phyloP scores from a whole-genome alignment of 2,329 filamentous ascomycete species.

The Claviceps sp. region DNA sequence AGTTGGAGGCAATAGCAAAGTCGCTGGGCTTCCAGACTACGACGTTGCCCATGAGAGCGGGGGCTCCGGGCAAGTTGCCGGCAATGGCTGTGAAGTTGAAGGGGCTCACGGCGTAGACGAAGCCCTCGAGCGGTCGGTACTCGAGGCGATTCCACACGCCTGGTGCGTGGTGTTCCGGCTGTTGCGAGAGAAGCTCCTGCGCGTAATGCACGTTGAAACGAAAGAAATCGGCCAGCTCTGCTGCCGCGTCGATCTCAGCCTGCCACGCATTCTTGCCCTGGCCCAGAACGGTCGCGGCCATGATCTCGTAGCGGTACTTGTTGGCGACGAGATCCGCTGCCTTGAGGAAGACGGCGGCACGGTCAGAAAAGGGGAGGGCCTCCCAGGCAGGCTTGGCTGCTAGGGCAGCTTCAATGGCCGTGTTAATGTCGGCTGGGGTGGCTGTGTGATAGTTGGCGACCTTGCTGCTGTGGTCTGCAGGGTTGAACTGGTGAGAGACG shows the following conservation, averaged over 20 bases:
- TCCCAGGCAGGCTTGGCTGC: conserved; percentile 83
- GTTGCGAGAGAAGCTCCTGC: conserved; percentile 76
- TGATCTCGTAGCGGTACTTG: conserved; percentile 94
- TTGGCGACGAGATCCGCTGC: conserved; percentile 79
- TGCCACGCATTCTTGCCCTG: conserved; percentile 99
- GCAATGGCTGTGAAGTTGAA: conserved; percentile 98
- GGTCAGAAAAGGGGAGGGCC: conserved; percentile 72
- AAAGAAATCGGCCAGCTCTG: conserved; percentile 85
- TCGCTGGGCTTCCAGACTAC: conserved; percentile 96
- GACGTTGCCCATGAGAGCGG: conserved; percentile 84
- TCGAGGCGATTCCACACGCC: conserved; percentile 89
- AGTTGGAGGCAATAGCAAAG: conserved; percentile 77
- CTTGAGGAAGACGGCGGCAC: conserved; percentile 89
- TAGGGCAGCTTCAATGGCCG: conserved; percentile 72
- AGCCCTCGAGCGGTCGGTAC: conserved; percentile 81
- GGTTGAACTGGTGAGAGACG: conserved; percentile 63
- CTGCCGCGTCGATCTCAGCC: conserved; percentile 93
- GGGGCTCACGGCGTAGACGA: conserved; percentile 85
- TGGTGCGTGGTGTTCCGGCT: conserved; percentile 69
- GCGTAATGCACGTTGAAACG: conserved; percentile 92
- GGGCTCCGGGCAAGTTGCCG: conserved; percentile 70
- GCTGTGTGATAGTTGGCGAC: conserved; percentile 81
- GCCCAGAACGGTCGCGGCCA: conserved; percentile 90
- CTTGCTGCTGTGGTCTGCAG: conserved; percentile 60
- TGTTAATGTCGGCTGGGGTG: conserved; percentile 57